Conservation (phyloP, 441 rosid species). For the Erodium texanum region DNA sequence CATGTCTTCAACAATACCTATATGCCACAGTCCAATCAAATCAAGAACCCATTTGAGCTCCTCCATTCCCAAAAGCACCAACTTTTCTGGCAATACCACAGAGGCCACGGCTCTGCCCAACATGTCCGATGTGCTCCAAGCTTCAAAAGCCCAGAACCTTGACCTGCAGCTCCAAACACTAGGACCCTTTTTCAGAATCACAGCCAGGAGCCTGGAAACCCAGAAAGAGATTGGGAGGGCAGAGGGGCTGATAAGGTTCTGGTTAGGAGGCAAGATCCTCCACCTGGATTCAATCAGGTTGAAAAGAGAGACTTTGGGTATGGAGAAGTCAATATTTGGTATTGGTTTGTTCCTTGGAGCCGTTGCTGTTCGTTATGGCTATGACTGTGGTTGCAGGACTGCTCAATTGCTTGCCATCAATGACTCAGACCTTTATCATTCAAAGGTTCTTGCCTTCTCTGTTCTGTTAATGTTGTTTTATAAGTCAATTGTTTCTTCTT, state of each 20-base stretch:
- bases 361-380: conserved; percentile 72
- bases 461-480: too few species aligned
- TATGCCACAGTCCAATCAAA: too few species aligned
- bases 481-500: too few species aligned
- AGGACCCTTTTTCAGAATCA: conserved; percentile 70
- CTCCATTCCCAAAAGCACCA: conserved; percentile 10
- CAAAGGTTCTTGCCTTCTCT: too few species aligned
- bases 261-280: conserved; percentile 67
- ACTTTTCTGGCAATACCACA: conserved; percentile 3
- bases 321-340: conserved; percentile 77
- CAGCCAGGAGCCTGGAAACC: conserved; percentile 51
- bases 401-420: conserved; percentile 87
- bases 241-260: conserved; percentile 64
- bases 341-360: conserved; percentile 85
- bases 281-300: conserved; percentile 69
- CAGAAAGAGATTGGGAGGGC: conserved; percentile 60
- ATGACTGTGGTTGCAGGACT: conserved; percentile 56
- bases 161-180: conserved; percentile 56
- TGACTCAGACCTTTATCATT: conserved; percentile 76
- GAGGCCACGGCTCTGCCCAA: conserved; percentile 27
- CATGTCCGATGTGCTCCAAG: conserved; percentile 55
- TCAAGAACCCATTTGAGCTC: conserved; percentile 18
- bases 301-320: conserved; percentile 55
- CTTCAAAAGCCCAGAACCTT: conserved; percentile 63
- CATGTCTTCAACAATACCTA: too few species aligned